Percentiles rank a stretch among this genome's conserved stretches.
Conservation (phyloP, 108 stramenopile genomes). For the Hondaea fermentalgiana region DNA sequence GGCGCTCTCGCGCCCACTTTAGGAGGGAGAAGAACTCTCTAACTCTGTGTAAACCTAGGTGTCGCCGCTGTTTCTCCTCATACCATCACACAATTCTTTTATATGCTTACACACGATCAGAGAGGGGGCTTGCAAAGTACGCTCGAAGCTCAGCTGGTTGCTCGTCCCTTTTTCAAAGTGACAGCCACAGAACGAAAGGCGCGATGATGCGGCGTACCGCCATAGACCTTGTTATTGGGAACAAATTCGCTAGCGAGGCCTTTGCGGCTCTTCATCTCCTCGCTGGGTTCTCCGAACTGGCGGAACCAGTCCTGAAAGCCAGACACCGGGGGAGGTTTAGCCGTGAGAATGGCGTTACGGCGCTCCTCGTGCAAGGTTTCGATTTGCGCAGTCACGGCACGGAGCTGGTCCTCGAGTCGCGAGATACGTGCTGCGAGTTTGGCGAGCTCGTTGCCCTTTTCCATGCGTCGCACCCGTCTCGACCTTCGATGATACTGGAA, state of each 20-base stretch:
- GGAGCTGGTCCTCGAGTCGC: background rate
- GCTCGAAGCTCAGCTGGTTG: background rate
- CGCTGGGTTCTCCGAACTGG: background rate
- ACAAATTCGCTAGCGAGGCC: background rate
- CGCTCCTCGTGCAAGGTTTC: background rate
- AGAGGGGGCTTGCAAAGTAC: no score
- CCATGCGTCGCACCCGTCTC: background rate
- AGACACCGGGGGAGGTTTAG: background rate
- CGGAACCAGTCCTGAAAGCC: slow-evolving; percentile 9
- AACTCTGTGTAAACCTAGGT: background rate
- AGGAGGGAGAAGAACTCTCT: background rate
- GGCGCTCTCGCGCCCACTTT: background rate
- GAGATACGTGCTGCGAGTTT: background rate
- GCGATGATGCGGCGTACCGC: background rate
- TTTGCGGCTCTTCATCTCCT: background rate
- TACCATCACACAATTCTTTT: background rate
- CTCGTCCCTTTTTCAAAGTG: background rate
- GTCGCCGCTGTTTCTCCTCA: background rate
- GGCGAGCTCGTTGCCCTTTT: background rate
- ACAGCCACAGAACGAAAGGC: background rate
- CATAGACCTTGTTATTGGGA: background rate
- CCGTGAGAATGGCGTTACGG: background rate
- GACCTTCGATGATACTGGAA: slow-evolving; percentile 3
- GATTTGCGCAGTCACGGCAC: background rate
- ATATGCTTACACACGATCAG: no score